Evolutionary conservation across 768 basidiomycete species (phyloP).

Genomic region (Leccinum boreale): DNA sequence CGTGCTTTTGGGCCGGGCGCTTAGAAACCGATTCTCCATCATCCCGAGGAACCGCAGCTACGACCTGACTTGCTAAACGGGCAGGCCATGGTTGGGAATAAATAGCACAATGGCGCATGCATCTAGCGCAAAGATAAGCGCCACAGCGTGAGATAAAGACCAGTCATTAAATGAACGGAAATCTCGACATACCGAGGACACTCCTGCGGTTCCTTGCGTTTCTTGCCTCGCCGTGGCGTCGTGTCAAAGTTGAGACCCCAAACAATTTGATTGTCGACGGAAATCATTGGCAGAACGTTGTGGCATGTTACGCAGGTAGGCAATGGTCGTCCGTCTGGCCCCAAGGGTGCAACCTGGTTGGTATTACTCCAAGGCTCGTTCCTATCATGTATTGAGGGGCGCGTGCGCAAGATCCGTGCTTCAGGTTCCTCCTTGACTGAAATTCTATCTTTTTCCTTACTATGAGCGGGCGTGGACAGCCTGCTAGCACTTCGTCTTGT

Average conservation of each 20-base stretch:
- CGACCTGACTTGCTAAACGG: slow-evolving; percentile 49
- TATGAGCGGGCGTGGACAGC: slow-evolving; percentile 28
- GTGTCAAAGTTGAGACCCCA: slow-evolving; percentile 63
- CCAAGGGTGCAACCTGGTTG: slow-evolving; percentile 47
- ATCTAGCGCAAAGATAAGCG: slow-evolving; percentile 41
- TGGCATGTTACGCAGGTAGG: slow-evolving; percentile 72
- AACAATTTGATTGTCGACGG: slow-evolving; percentile 69
- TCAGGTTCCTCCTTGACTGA: slow-evolving; percentile 50
- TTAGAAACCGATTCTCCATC: slow-evolving; percentile 35
- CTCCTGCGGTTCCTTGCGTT: slow-evolving; percentile 61
- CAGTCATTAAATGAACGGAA: slow-evolving; percentile 21
- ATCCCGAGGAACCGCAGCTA: slow-evolving; percentile 48
- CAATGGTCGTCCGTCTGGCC: slow-evolving; percentile 62
- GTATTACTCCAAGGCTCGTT: slow-evolving; percentile 37
- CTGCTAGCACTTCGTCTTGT: slow-evolving; percentile 30
- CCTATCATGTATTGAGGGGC: slow-evolving; percentile 38
- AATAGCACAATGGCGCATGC: slow-evolving; percentile 77
- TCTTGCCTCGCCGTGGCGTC: slow-evolving; percentile 43
- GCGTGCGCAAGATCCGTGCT: slow-evolving; percentile 47
- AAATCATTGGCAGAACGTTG: slow-evolving; percentile 71
- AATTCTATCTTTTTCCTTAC: slow-evolving; percentile 38
- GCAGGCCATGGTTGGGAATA: slow-evolving; percentile 71
- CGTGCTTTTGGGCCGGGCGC: slow-evolving; percentile 49
- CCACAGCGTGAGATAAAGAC: slow-evolving; percentile 12
- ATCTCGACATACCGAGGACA: slow-evolving; percentile 62